These are phyloP conservation scores for Orobanche coerulescens DNA, from an alignment of 257 asterid genomes.

Conservation along the genomic window DNA sequence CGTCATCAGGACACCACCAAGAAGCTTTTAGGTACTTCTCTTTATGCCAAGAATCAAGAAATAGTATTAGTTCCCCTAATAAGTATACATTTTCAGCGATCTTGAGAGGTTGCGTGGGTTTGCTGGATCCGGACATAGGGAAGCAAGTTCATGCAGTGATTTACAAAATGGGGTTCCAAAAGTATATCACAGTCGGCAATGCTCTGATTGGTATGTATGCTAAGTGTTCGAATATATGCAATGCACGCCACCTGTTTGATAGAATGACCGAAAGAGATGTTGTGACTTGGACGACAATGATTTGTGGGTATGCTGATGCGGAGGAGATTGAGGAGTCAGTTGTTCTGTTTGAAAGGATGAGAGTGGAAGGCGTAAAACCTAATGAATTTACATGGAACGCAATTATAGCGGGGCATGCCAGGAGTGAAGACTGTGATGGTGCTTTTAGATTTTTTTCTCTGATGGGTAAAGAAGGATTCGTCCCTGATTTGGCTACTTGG, in stretches of 20 bases:
- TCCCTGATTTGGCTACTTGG: conserved; percentile 56
- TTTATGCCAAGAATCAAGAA: conserved; percentile 33
- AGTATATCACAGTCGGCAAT: conserved; percentile 37
- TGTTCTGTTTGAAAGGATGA: conserved; percentile 45
- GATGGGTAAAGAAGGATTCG: conserved; percentile 40
- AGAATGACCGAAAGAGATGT: conserved; percentile 49
- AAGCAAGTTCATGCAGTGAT: conserved; percentile 45
- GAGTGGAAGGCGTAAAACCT: conserved; percentile 34
- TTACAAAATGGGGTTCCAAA: conserved; percentile 32
- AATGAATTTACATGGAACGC: conserved; percentile 59
- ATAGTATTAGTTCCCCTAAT: conserved; percentile 23
- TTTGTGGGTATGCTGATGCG: conserved; percentile 38
- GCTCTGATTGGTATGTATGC: conserved; percentile 43
- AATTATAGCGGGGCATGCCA: conserved; percentile 41
- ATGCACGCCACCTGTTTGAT: conserved; percentile 45
- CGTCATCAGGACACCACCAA: conserved; percentile 30
- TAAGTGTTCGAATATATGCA: conserved; percentile 31
- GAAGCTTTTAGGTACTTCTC: conserved; percentile 45
- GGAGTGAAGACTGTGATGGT: conserved; percentile 42
- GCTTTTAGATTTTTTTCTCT: conserved; percentile 32
- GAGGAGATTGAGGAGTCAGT: conserved; percentile 40
- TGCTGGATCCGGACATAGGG: conserved; percentile 40
- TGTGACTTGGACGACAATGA: conserved; percentile 56
- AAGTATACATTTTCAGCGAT: conserved; percentile 35
- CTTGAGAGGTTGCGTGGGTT: conserved; percentile 45